Evolutionary conservation across 2,329 filamentous ascomycete species (phyloP), one percentile per base, ranked within the genome.

Genomic region (Colletotrichum sp.): DNA sequence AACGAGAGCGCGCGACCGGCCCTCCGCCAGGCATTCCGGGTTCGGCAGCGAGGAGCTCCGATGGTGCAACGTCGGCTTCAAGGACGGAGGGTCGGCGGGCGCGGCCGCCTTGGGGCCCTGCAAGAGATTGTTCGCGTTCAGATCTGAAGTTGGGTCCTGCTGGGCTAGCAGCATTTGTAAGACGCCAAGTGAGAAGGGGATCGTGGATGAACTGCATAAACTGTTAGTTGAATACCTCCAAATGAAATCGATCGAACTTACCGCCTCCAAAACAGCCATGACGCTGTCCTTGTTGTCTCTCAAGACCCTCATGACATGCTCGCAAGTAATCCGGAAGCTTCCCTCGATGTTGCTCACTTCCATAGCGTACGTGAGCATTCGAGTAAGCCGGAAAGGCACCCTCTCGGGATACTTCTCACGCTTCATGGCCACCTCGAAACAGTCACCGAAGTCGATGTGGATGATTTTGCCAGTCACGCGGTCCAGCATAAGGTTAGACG

Each of bases 281-380:
- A 99, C 90, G 55, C 95, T 98, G 86, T 99, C 97, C 85, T 99
- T 99, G 84, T 99, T 99, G 78, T 97, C 95, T 70, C 97, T 90
- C 77, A 99, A 87, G 16, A 99, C 96, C 75, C 97, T 92, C 97
- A 99, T 99, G 65, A 98, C 96, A 79, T 98, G 96, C 85, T 99
- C 97, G 79, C 96, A 99, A 8, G 97, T 98, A 72, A 98, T 98
- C 74, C 97, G 92, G 89, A 98, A 99, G 84, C 95, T 98, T 78
- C 97, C 97, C 84, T 99, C 97, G 77, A 99, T 99, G 81, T 99
- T 99, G 89, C 96, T 98, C 70, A 99, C 97, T 86, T 99, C 97
- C 97, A 99, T 99, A 27, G 97, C 97, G 82, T 98, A 99, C 1
- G 97, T 99, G 84, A 99, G 91, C 97, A 99, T 99, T 78, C 97